Conservation (phyloP, 2,329 filamentous ascomycete genomes). For the Colletotrichum camelliae region DNA sequence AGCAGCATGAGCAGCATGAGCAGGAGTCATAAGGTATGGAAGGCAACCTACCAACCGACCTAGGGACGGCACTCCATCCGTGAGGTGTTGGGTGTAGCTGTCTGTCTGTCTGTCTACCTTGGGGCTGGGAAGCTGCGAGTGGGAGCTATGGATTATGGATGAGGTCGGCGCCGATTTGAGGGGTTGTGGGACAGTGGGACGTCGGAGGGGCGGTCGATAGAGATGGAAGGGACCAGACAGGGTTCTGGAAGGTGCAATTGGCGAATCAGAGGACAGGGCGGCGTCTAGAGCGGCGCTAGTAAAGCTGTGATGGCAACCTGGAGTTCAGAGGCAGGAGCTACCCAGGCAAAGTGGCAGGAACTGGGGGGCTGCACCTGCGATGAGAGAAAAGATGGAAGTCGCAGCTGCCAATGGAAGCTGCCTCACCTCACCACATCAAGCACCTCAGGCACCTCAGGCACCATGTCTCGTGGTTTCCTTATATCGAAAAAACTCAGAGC, state of each 20-base stretch:
- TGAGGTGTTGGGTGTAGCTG: no score
- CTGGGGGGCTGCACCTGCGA: background rate
- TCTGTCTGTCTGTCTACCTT: no score
- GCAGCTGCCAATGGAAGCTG: background rate
- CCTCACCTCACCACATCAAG: background rate
- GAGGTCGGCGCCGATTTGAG: background rate
- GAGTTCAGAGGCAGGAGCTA: background rate
- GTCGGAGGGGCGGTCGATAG: background rate
- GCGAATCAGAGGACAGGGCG: slow-evolving; percentile 1
- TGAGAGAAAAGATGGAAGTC: background rate
- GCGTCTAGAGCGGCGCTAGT: slow-evolving; percentile 7
- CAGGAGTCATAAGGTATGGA: background rate
- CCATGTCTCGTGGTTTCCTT: background rate
- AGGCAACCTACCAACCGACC: background rate
- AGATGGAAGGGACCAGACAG: background rate
- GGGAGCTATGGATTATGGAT: background rate
- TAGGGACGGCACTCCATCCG: no score
- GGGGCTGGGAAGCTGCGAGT: background rate
- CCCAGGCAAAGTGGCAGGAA: background rate
- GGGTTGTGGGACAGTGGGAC: background rate
- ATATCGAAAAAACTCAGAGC: background rate
- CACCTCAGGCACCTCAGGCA: background rate
- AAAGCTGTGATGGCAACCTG: background rate
- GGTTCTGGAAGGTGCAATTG: slow-evolving; percentile 17
- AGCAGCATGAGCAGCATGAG: background rate